Conservation (phyloP, 1,284 basidiomycete genomes). For the Chiua sp. region DNA sequence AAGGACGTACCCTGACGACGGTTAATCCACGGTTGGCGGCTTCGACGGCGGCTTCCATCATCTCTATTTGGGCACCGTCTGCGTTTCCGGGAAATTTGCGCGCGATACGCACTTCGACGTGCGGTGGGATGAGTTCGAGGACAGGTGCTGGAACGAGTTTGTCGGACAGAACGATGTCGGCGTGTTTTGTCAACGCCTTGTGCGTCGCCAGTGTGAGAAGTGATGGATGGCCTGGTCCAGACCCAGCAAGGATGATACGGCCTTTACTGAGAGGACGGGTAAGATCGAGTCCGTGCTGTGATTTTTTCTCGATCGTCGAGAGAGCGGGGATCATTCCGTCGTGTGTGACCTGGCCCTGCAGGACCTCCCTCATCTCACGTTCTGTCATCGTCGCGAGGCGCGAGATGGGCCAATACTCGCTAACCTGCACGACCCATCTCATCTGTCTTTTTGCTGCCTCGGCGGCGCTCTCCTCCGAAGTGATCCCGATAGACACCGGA, state of each 20-base stretch:
- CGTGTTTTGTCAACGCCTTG: slow-evolving; percentile 76
- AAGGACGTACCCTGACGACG: slow-evolving; percentile 77
- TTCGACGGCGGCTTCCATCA: slow-evolving; percentile 90
- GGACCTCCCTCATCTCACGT: slow-evolving; percentile 69
- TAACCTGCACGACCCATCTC: slow-evolving; percentile 91
- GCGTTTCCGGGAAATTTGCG: slow-evolving; percentile 98
- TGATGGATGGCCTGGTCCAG: slow-evolving; percentile 94
- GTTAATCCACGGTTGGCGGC: slow-evolving; percentile 82
- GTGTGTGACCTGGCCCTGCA: slow-evolving; percentile 48
- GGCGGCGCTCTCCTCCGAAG: slow-evolving; percentile 47
- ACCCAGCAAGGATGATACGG: slow-evolving; percentile 88
- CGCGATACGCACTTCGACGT: slow-evolving; percentile 80
- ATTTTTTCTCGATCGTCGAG: slow-evolving; percentile 21
- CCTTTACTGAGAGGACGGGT: slow-evolving; percentile 50
- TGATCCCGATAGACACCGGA: slow-evolving; percentile 66
- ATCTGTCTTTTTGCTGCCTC: slow-evolving; percentile 70
- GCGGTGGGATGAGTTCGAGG: slow-evolving; percentile 84
- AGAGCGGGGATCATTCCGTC: neutral
- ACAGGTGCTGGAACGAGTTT: slow-evolving; percentile 96
- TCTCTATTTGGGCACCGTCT: slow-evolving; percentile 91
- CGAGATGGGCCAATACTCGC: slow-evolving; percentile 93
- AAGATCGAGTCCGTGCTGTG: slow-evolving; percentile 30
- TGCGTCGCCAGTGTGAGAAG: slow-evolving; percentile 91
- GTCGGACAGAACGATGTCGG: slow-evolving; percentile 91
- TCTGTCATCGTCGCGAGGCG: slow-evolving; percentile 74